Conservation (phyloP, 306 rosid genomes). For the Notholithocarpus densiflorus region DNA sequence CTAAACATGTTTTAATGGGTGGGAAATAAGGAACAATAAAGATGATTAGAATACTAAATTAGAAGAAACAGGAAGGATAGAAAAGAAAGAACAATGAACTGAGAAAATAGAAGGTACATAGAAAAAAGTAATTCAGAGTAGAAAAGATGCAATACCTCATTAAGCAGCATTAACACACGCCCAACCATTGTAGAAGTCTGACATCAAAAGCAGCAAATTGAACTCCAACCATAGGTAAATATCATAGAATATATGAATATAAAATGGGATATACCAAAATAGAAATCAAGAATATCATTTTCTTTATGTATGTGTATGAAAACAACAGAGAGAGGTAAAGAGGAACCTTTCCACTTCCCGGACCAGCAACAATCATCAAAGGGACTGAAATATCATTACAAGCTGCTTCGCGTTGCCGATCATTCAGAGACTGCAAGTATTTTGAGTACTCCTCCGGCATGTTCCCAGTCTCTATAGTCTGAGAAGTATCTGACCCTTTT, state of each 20-base stretch:
- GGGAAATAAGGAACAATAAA: constrained; percentile 11
- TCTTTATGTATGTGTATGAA: not conserved
- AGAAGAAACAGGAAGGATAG: not conserved
- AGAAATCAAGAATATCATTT: not conserved
- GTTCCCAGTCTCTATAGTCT: constrained; percentile 21
- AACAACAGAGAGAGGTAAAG: constrained; percentile 3
- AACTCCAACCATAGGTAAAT: constrained; percentile 11
- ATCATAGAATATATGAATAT: not conserved
- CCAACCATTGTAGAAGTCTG: constrained; percentile 99
- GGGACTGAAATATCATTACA: constrained; percentile 74
- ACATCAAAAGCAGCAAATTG: constrained; percentile 25
- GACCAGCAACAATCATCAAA: constrained; percentile 87
- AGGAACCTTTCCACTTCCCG: constrained; percentile 95
- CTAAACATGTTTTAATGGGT: constrained; percentile 35
- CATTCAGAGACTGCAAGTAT: constrained; percentile 66
- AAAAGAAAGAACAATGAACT: not conserved
- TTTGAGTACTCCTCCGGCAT: constrained; percentile 77
- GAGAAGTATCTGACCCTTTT: constrained; percentile 19
- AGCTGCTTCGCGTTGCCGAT: constrained; percentile 84
- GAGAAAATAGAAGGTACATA: constrained; percentile 1
- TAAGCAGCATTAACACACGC: constrained; percentile 79
- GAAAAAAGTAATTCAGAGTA: constrained; percentile 1
- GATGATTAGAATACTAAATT: not conserved
- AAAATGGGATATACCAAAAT: not conserved
- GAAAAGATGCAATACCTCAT: constrained; percentile 54